Percentiles rank a stretch among this genome's conserved stretches.
Conservation (phyloP, 2,329 filamentous ascomycete species). For the Periconia sp. region DNA sequence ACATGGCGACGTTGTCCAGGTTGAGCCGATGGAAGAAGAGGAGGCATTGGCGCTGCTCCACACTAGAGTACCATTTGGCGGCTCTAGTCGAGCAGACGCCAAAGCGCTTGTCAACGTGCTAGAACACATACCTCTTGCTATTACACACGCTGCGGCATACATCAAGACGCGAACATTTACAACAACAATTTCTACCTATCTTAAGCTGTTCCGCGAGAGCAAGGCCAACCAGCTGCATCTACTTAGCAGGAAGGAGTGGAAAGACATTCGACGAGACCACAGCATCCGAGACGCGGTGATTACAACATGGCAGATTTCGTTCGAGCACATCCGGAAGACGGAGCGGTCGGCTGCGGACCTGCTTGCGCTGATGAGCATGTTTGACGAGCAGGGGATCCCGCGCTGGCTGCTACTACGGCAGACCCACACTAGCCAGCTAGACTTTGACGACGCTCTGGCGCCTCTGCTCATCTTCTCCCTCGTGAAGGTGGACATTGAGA, state of each 20-base stretch:
- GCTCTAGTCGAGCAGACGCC: too few relatives aligned
- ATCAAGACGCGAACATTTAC: slow-evolving; percentile 21
- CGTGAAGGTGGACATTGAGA: slow-evolving; percentile 5
- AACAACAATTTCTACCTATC: slow-evolving; percentile 32
- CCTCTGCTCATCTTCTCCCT: slow-evolving; percentile 14
- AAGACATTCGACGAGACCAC: slow-evolving; percentile 35
- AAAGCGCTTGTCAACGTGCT: too few relatives aligned
- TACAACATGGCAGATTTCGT: too few relatives aligned
- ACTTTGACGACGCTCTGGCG: slow-evolving; percentile 15
- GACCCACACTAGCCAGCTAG: slow-evolving; percentile 9
- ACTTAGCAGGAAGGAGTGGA: slow-evolving; percentile 19
- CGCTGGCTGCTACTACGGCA: slow-evolving; percentile 8
- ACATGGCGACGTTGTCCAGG: too few relatives aligned
- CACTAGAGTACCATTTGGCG: too few relatives aligned
- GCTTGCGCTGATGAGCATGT: slow-evolving; percentile 40
- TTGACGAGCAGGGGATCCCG: slow-evolving; percentile 16
- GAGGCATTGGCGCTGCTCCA: too few relatives aligned
- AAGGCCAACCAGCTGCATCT: slow-evolving; percentile 25
- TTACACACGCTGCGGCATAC: slow-evolving; percentile 37
- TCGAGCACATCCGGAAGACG: slow-evolving; percentile 34
- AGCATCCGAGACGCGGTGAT: slow-evolving; percentile 37
- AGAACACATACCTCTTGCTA: too few relatives aligned
- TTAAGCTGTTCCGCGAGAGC: slow-evolving; percentile 43
- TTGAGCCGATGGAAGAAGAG: too few relatives aligned
- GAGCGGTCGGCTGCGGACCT: slow-evolving; percentile 42